A percentile compares a stretch with the other conserved stretches of the same genome.
Conservation (phyloP, 257 asterid genomes). For the Solanum habrochaites region DNA sequence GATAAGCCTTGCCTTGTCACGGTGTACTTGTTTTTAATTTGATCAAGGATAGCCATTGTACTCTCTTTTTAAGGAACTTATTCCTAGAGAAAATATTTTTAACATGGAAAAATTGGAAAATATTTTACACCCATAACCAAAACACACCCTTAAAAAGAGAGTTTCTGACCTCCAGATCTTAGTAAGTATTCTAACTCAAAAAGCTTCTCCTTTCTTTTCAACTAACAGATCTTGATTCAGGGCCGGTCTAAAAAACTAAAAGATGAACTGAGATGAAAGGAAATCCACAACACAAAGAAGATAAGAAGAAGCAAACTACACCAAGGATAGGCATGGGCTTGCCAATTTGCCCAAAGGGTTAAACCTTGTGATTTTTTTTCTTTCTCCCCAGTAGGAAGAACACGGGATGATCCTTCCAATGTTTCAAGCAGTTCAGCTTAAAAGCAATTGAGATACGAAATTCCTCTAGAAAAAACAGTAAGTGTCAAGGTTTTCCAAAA, state of each 20-base stretch:
- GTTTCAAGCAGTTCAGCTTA: constrained; percentile 88
- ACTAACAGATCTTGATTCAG: neutral
- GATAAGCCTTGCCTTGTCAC: neutral
- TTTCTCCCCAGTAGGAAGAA: constrained; percentile 97
- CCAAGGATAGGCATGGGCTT: constrained; percentile 97
- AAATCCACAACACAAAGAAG: neutral
- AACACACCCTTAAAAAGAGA: neutral
- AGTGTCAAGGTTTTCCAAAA: constrained; percentile 48
- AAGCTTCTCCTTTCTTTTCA: neutral
- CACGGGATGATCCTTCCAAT: constrained; percentile 94
- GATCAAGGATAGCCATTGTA: neutral
- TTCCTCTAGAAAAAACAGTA: constrained; percentile 68
- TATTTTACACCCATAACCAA: neutral
- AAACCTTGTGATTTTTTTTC: constrained; percentile 99
- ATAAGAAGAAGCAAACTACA: constrained; percentile 35
- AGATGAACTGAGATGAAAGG: neutral
- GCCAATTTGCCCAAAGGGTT: constrained; percentile 98
- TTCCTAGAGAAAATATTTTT: neutral
- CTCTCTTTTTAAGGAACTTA: neutral
- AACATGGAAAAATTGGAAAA: neutral
- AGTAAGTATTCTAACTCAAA: neutral
- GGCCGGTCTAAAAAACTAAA: neutral
- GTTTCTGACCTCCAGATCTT: neutral
- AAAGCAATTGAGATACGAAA: constrained; percentile 96
- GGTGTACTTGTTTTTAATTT: neutral